Evolutionary conservation across 176 grass and related monocot genomes (phyloP), one percentile per base, ranked within the genome.

Genomic region (Carex kokanica): DNA sequence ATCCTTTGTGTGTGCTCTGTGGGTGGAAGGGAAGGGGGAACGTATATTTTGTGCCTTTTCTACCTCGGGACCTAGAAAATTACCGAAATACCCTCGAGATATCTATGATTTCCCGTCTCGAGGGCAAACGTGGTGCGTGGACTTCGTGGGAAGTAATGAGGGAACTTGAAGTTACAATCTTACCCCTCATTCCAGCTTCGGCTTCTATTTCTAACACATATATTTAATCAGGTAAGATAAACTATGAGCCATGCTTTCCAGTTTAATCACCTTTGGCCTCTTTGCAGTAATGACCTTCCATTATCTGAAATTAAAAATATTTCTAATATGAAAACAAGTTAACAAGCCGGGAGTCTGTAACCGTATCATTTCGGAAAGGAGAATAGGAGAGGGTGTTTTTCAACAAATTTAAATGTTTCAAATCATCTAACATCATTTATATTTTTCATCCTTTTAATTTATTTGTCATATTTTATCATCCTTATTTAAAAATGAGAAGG

Each of bases 31-130:
- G 85, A 87, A 27, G 60, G 68, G 52, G 10, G 79, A 74, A 66
- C 85, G 85, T 87, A 87, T 87, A 66, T 29, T 87, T 13, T 78
- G 78, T 77, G 79, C 70, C 27, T 63, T 62, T 83, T 83, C 56
- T 53, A 77, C 21, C 24, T 77, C 15, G 6, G 36, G 34, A 23
- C 8, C 0, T 0, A 0, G 15, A 45, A 45, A 85, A 23, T 78
- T 63, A 60, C 83, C 4, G 0, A 77, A 60, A 56, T 86, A 41
- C 60, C 84, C 84, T 69, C 5, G 14, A 16, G 7, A 3, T 69
- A 56, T 78, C 24, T 68, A 31, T 67, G 43, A 82, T 68, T 82
- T 78, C 15, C 56, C 51, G 23, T 82, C 18, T 43, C 41, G 16
- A 53, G 80, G 80, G 18, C 21, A 82, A 74, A 68, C n/a, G 61